A percentile compares a stretch with the other conserved stretches of the same genome.
These are phyloP conservation scores for Candida ascalaphidarum DNA, from an alignment of 805 yeast species.

Conservation along the genomic window DNA sequence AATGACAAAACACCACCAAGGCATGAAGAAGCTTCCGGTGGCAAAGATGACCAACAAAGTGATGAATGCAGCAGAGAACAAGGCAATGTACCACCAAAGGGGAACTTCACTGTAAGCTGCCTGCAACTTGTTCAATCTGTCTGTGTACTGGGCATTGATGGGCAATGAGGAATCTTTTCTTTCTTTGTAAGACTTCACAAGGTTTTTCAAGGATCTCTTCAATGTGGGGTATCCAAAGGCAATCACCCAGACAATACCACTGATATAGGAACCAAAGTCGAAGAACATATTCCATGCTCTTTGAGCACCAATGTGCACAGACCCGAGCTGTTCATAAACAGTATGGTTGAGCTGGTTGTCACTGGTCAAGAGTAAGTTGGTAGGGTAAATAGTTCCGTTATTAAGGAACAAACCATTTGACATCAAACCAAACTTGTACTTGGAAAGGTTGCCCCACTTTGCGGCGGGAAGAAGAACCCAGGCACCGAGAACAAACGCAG, in stretches of 20 bases:
- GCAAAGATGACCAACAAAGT: constrained; percentile 23
- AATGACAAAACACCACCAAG: constrained; percentile 30
- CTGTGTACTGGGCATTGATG: constrained; percentile 19
- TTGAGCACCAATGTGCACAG: constrained; percentile 11
- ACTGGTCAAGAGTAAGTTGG: constrained; percentile 6
- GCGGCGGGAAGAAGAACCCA: constrained; percentile 11
- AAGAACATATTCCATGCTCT: constrained; percentile 13
- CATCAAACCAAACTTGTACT: constrained; percentile 10
- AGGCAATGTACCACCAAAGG: constrained; percentile 26
- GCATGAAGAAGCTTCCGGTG: constrained; percentile 17
- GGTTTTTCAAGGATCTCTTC: constrained; percentile 2
- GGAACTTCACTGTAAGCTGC: constrained; percentile 36
- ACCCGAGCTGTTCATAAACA: constrained; percentile 8
- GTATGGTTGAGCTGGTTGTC: constrained; percentile 9
- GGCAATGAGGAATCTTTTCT: constrained; percentile 6
- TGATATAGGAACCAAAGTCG: constrained; percentile 10
- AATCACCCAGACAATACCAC: constrained; percentile 11
- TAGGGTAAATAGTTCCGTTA: constrained; percentile 7
- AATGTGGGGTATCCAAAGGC: constrained; percentile 5
- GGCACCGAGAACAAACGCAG: constrained; percentile 9
- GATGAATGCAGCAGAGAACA: constrained; percentile 28
- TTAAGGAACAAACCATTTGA: constrained; percentile 8
- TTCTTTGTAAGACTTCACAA: not conserved
- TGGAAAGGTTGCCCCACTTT: constrained; percentile 10
- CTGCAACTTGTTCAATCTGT: constrained; percentile 34